These are phyloP conservation scores for Rhodotorula kratochvilovae DNA, from an alignment of 768 basidiomycete species.

Conservation along the genomic window DNA sequence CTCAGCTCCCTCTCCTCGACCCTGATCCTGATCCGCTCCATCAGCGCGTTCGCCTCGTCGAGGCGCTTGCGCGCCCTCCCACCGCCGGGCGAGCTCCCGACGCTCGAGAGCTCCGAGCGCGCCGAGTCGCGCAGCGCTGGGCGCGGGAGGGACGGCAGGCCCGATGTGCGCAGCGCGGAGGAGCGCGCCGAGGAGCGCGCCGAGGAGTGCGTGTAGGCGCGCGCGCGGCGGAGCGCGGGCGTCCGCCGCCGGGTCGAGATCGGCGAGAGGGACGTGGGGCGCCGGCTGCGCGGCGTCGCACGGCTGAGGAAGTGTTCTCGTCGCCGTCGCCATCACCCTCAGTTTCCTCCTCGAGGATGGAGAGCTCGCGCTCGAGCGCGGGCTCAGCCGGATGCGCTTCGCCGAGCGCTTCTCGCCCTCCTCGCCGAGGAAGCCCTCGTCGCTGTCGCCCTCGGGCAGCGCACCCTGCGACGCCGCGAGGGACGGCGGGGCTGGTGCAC, in stretches of 20 bases:
- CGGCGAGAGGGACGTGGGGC: background rate
- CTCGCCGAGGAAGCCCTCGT: constrained; percentile 31
- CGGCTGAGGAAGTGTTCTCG: background rate
- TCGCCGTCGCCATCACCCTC: background rate
- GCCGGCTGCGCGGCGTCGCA: no score
- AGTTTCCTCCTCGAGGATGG: background rate
- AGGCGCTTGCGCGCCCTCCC: constrained; percentile 1
- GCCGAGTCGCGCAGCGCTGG: background rate
- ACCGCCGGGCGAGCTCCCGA: background rate
- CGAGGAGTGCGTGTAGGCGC: background rate
- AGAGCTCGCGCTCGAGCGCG: constrained; percentile 42
- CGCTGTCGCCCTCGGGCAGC: background rate
- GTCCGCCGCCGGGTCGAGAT: background rate
- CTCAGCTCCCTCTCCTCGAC: constrained; percentile 14
- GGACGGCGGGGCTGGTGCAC: background rate
- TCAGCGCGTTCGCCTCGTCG: constrained; percentile 18
- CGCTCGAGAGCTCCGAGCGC: background rate
- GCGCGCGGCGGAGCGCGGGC: background rate
- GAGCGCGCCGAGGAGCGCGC: background rate
- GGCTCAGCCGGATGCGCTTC: constrained; percentile 75
- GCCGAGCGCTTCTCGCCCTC: constrained; percentile 54
- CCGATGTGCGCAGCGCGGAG: background rate
- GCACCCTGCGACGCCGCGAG: background rate
- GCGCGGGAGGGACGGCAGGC: background rate
- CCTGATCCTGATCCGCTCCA: constrained; percentile 26